Evolutionary conservation across 2,329 filamentous ascomycete species (phyloP).

Genomic region (Trichoderma breve): DNA sequence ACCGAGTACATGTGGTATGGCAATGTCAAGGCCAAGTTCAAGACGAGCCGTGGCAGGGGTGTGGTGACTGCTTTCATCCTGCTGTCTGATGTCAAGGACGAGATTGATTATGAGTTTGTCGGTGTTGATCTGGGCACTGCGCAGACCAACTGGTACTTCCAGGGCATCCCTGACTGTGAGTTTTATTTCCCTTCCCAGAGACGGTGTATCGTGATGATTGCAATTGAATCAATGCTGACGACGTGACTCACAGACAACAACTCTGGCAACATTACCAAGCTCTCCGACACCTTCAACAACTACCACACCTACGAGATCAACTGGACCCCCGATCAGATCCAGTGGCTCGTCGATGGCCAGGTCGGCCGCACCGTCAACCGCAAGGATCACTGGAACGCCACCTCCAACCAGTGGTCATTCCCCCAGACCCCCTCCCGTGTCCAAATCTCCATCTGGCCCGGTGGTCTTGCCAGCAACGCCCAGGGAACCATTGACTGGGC

Average conservation of each 20-base stretch:
- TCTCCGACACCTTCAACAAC: conserved; percentile 69
- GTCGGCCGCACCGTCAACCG: conserved; percentile 72
- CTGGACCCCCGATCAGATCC: conserved; percentile 84
- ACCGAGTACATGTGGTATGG: conserved; percentile 97
- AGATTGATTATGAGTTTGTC: conserved; percentile 96
- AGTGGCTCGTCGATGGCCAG: conserved; percentile 83
- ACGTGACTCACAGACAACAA: conserved; percentile 62
- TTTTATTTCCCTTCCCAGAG: background rate
- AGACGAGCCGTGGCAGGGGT: conserved; percentile 78
- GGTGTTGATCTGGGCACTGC: conserved; percentile 73
- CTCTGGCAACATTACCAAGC: conserved; percentile 61
- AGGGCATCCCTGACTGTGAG: conserved; percentile 85
- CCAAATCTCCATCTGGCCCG: conserved; percentile 95
- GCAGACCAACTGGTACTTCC: conserved; percentile 97
- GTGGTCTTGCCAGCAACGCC: conserved; percentile 74
- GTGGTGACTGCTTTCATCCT: conserved; percentile 98
- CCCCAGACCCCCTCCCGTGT: conserved; percentile 90
- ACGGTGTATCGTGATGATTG: background rate
- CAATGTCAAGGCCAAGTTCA: conserved; percentile 80
- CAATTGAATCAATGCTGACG: background rate
- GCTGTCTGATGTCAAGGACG: conserved; percentile 92
- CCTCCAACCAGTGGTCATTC: conserved; percentile 76
- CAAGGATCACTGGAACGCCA: conserved; percentile 81
- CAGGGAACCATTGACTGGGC: conserved; percentile 88
- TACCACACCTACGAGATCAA: conserved; percentile 90